These are phyloP conservation scores for Onygena corvina DNA, from an alignment of 2,329 filamentous ascomycete genomes.

Conservation along the genomic window DNA sequence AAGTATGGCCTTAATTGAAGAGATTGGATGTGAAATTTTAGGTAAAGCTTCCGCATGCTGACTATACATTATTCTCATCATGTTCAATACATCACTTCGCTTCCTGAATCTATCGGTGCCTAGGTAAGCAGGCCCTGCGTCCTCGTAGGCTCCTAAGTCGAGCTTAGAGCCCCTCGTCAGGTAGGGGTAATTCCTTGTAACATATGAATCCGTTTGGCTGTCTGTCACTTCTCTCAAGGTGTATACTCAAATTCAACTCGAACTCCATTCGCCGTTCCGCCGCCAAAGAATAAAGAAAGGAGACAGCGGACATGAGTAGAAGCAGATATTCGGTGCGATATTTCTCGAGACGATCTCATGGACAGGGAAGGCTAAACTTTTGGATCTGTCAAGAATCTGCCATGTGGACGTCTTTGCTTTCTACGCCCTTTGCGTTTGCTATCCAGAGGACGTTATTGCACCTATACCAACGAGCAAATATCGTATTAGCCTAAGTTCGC, in stretches of 20 bases:
- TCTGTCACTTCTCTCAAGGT: neutral
- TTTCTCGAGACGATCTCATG: neutral
- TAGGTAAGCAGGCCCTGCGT: too few species aligned
- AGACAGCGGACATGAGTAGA: neutral
- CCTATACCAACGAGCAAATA: slow-evolving; percentile 36
- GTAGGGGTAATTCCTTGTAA: neutral
- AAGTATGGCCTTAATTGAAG: too few species aligned
- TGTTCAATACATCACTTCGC: too few species aligned
- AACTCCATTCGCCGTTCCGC: slow-evolving; percentile 9
- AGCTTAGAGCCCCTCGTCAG: too few species aligned
- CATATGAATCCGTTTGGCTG: neutral
- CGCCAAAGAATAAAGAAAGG: slow-evolving; percentile 1
- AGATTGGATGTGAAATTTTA: too few species aligned
- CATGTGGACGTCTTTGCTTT: slow-evolving; percentile 36
- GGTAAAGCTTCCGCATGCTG: neutral
- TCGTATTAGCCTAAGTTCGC: neutral
- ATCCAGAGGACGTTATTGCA: slow-evolving; percentile 99
- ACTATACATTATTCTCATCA: neutral
- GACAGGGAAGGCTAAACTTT: neutral
- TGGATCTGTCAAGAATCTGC: slow-evolving; percentile 8
- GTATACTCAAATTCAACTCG: slow-evolving; percentile 5
- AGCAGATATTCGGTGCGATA: neutral
- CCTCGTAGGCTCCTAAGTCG: too few species aligned
- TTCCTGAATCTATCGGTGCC: too few species aligned
- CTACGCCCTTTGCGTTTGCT: slow-evolving; percentile 43